phyloP scores from a whole-genome alignment of 306 rosid species.

The Dalbergia cochinchinensis region DNA sequence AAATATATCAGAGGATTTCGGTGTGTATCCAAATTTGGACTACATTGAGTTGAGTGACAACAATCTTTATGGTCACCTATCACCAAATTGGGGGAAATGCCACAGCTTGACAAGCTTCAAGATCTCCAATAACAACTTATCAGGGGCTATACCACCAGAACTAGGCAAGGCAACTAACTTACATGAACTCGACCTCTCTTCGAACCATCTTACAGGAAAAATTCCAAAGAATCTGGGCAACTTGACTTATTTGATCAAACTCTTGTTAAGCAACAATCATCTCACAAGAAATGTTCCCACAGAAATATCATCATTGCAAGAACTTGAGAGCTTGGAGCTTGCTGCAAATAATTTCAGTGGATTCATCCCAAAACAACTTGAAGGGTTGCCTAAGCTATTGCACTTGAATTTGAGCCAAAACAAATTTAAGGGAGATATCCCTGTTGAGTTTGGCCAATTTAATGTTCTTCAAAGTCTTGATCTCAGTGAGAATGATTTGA shows the following conservation, averaged over 20 bases:
- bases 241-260: background rate
- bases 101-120: background rate
- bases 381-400: background rate
- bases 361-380: background rate
- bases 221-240: slow-evolving; percentile 38
- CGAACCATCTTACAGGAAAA: slow-evolving; percentile 17
- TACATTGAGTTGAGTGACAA: slow-evolving; percentile 33
- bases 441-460: background rate
- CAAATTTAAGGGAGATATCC: background rate
- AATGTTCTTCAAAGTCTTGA: slow-evolving; percentile 33
- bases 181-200: slow-evolving; percentile 33
- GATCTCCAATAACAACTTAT: background rate
- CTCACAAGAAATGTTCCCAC: background rate
- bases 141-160: slow-evolving; percentile 1
- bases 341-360: slow-evolving; percentile 6
- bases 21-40: slow-evolving; percentile 31
- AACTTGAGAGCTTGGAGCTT: background rate
- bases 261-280: background rate
- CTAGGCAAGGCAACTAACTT: background rate
- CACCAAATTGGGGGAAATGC: background rate
- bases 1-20: slow-evolving; percentile 38
- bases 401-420: slow-evolving; percentile 12
- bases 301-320: background rate
- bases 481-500: slow-evolving; percentile 37
- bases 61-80: background rate